A percentile compares a stretch with the other conserved stretches of the same genome.
These are phyloP conservation scores for Tillandsia leiboldiana DNA, from an alignment of 176 grass and related monocot species.

Conservation along the genomic window DNA sequence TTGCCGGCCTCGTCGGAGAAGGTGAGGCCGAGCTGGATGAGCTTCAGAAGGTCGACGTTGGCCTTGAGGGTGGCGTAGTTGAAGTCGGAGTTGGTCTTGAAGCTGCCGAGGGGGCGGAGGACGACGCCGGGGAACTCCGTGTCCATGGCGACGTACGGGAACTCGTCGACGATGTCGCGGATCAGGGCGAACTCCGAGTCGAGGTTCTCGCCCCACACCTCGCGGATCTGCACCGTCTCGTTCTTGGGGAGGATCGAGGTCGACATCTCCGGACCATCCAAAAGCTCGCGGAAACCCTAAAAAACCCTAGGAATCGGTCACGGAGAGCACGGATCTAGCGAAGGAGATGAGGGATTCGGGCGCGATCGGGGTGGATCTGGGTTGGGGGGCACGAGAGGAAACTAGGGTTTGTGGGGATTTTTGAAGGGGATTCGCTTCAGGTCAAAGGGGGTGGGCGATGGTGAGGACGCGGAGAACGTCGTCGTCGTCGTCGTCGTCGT, in stretches of 20 bases:
- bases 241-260: conserved; percentile 40
- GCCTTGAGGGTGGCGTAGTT: conserved; percentile 96
- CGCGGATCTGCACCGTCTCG: conserved; percentile 89
- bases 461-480: no score
- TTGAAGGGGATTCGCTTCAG: background rate
- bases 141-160: conserved; percentile 92
- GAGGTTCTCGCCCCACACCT: conserved; percentile 95
- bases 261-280: conserved; percentile 26
- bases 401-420: conserved; percentile 4
- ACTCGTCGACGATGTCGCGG: conserved; percentile 82
- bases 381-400: background rate
- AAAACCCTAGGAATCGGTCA: background rate
- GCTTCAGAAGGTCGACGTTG: conserved; percentile 96
- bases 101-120: conserved; percentile 67
- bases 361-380: background rate
- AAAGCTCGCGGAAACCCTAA: background rate
- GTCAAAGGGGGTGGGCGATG: background rate
- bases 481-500: background rate
- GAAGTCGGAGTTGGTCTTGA: conserved; percentile 68
- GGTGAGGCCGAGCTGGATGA: conserved; percentile 90
- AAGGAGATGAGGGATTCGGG: background rate
- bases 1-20: conserved; percentile 60
- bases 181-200: conserved; percentile 84
- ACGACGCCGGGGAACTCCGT: conserved; percentile 96
- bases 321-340: conserved; percentile 2